Conservation (phyloP, 108 stramenopile genomes). For the Fistulifera solaris region DNA sequence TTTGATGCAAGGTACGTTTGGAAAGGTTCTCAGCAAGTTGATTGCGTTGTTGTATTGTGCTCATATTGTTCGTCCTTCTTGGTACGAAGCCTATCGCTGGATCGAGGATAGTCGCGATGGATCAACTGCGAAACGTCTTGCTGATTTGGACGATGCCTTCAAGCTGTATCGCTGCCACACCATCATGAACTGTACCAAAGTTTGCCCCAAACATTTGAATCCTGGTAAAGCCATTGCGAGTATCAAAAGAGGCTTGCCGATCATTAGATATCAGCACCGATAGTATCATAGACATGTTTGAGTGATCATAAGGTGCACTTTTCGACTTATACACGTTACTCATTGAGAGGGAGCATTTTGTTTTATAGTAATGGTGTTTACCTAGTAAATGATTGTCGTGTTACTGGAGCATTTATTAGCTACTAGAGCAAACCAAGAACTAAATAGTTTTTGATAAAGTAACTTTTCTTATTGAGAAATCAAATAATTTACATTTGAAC, state of each 20-base stretch:
- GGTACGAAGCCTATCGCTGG: constrained; percentile 74
- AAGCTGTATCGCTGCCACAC: constrained; percentile 96
- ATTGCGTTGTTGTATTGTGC: neutral
- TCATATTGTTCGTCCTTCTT: too few species aligned
- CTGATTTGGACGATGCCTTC: constrained; percentile 92
- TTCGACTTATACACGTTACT: too few species aligned
- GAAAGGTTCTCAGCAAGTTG: neutral
- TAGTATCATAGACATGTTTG: too few species aligned
- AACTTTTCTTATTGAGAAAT: too few species aligned
- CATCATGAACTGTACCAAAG: constrained; percentile 99
- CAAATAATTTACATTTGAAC: too few species aligned
- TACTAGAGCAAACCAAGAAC: too few species aligned
- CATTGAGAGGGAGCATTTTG: too few species aligned
- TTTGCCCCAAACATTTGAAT: constrained; percentile 99
- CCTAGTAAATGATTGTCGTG: too few species aligned
- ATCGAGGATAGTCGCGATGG: constrained; percentile 95
- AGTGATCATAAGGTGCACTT: too few species aligned
- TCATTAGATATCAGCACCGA: constrained; percentile 6
- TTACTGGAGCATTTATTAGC: too few species aligned
- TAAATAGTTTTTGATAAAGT: too few species aligned
- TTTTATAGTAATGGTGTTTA: too few species aligned
- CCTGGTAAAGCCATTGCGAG: constrained; percentile 97
- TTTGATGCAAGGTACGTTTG: constrained; percentile 70
- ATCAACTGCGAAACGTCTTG: constrained; percentile 82
- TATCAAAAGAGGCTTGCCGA: constrained; percentile 91